phyloP scores from a whole-genome alignment of 371 early-diverging fungal species.

The Mucor velutinosus region DNA sequence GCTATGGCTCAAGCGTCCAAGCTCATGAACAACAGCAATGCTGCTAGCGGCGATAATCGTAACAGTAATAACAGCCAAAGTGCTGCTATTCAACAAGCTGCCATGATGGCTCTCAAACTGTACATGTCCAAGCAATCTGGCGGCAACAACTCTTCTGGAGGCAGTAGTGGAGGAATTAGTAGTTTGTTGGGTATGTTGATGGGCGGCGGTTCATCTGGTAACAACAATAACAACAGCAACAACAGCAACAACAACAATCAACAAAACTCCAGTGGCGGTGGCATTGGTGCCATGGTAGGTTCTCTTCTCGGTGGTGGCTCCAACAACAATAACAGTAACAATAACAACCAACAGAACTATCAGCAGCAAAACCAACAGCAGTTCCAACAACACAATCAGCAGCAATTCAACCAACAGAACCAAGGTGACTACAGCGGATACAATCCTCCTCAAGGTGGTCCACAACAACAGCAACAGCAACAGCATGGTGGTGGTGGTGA shows the following conservation, averaged over 20 bases:
- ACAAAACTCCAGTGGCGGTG: conserved; percentile 13
- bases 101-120: conserved; percentile 54
- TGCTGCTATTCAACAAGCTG: conserved; percentile 49
- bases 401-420: background rate
- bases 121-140: conserved; percentile 48
- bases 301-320: conserved; percentile 27
- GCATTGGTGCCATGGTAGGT: conserved; percentile 37
- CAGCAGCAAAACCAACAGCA: background rate
- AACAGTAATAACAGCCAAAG: conserved; percentile 18
- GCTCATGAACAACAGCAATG: conserved; percentile 36
- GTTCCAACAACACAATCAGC: background rate
- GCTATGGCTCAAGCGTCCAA: conserved; percentile 57
- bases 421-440: background rate
- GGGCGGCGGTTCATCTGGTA: conserved; percentile 24
- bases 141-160: conserved; percentile 19
- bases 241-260: conserved; percentile 18
- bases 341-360: background rate
- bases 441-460: conserved; percentile 6
- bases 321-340: conserved; percentile 14
- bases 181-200: conserved; percentile 36
- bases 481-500: background rate
- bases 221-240: conserved; percentile 9
- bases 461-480: conserved; percentile 13
- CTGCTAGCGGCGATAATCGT: conserved; percentile 7
- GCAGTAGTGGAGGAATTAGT: conserved; percentile 23